These are phyloP conservation scores for Thraustochytrium striatum DNA, from an alignment of 352 stramenopile genomes.

Conservation along the genomic window DNA sequence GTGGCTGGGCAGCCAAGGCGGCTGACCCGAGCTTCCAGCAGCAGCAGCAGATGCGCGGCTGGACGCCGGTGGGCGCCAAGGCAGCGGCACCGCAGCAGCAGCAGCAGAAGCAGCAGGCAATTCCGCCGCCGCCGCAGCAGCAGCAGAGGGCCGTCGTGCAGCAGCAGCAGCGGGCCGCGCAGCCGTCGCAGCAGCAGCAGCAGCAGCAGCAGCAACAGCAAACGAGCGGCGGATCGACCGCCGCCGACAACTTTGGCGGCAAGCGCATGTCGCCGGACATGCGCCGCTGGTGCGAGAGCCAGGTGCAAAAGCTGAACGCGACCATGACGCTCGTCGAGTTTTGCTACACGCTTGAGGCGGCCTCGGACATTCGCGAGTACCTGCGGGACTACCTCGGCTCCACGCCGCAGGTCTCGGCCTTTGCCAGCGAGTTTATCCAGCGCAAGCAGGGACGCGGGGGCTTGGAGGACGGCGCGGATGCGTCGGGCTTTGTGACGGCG, in stretches of 20 bases:
- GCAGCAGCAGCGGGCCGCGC: not conserved
- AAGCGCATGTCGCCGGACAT: constrained; percentile 45
- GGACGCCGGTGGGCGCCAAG: no score
- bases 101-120: no score
- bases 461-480: constrained; percentile 8
- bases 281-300: constrained; percentile 43
- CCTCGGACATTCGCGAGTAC: constrained; percentile 88
- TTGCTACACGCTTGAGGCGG: constrained; percentile 88
- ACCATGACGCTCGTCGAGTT: constrained; percentile 81
- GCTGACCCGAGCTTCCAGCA: not conserved
- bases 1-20: not conserved
- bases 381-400: constrained; percentile 91
- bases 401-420: constrained; percentile 89
- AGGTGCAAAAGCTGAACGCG: constrained; percentile 27
- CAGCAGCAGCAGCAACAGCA: not conserved
- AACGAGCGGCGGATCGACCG: not conserved
- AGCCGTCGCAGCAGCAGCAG: not conserved
- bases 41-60: no score
- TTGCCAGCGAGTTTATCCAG: constrained; percentile 93
- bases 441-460: constrained; percentile 66
- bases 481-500: constrained; percentile 22
- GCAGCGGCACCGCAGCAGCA: no score
- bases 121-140: no score
- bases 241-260: constrained; percentile 35
- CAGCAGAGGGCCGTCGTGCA: not conserved